Base-by-base conservation (phyloP, 2,329 filamentous ascomycete genomes). In the Colletotrichum sp. region DNA sequence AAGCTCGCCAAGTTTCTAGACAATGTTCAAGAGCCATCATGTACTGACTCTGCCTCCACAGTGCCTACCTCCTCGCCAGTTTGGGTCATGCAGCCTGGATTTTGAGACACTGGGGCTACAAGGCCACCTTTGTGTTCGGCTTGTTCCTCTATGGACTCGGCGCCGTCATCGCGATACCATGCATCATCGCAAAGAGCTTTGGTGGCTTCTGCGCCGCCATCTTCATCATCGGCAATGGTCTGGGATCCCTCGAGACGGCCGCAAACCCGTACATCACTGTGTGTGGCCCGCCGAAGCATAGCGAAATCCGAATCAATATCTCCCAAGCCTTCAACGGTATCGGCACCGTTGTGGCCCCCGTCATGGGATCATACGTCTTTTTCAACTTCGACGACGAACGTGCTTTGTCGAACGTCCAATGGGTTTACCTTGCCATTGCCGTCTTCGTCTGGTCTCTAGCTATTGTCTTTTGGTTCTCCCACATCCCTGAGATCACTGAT, bases 241-340 rank as follows among this genome's bases (percentile, higher is more conserved):
- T 96, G 1, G 92, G 92, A 2, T 94, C 94, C 0, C 90, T 96
- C 21, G 94, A 96, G 84, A 95, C 94, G 1, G 93, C 93, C 2
- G 94, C 94, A 7, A 95, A 96, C 83, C 93, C 94, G 0, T 95
- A 93, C 84, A 74, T 74, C 68, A 77, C 75, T 43, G 84, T 90
- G 39, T 90, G 88, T 79, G 89, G 90, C 32, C 89, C 89, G 28
- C 89, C 89, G 4, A 84, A 86, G 72, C 90, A 90, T 79, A 86
- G 87, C 2, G 89, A 90, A 75, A 84, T 90, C 72, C 84, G 90
- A 30, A 87, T 91, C 81, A 89, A 91, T 72, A 81, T 91, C 43
- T 87, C 88, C 7, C 89, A 91, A 77, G 87, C 88, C 9, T 88
- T 90, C 78, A 89, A 91, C 76, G 89, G 87, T 7, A 85, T 90